Conservation (phyloP, 2,329 filamentous ascomycete species). For the Ceratocystiopsis minuta region DNA sequence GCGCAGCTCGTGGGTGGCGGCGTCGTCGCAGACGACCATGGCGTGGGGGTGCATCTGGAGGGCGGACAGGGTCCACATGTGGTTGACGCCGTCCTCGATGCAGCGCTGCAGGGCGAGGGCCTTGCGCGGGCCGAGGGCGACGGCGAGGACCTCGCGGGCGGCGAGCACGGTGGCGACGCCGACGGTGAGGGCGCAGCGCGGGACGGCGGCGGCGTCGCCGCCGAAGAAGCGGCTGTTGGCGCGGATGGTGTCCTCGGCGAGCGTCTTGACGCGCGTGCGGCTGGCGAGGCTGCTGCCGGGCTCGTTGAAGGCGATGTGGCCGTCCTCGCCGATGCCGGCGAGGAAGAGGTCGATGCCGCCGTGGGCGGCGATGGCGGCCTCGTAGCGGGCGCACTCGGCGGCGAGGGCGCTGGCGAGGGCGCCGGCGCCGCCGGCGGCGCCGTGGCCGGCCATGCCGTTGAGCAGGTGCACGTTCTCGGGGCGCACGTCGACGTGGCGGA, state of each 20-base stretch:
- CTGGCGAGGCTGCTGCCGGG: conserved; percentile 54
- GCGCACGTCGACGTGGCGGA: conserved; percentile 53
- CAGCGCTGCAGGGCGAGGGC: conserved; percentile 53
- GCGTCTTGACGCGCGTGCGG: conserved; percentile 56
- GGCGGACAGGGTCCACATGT: conserved; percentile 64
- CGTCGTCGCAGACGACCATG: conserved; percentile 59
- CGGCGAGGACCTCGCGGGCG: conserved; percentile 54
- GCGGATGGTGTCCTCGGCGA: conserved; percentile 60
- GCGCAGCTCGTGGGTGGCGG: conserved; percentile 45
- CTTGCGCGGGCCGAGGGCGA: conserved; percentile 57
- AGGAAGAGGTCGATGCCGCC: conserved; percentile 65
- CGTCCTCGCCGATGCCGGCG: conserved; percentile 59
- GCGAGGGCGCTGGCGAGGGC: conserved; percentile 33
- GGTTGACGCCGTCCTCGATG: conserved; percentile 56
- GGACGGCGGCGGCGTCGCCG: conserved; percentile 45
- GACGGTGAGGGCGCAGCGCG: conserved; percentile 54
- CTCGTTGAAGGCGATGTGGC: conserved; percentile 71
- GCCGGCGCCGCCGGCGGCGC: conserved; percentile 47
- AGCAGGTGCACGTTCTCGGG: conserved; percentile 55
- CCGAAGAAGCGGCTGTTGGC: conserved; percentile 60
- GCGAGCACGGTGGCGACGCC: conserved; percentile 37
- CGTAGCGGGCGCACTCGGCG: conserved; percentile 54
- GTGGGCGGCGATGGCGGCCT: conserved; percentile 46
- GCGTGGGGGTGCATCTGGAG: conserved; percentile 57
- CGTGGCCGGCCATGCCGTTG: conserved; percentile 51